Evolutionary conservation across 1,284 basidiomycete species (phyloP).

Genomic region (Trichosporon inkin): DNA sequence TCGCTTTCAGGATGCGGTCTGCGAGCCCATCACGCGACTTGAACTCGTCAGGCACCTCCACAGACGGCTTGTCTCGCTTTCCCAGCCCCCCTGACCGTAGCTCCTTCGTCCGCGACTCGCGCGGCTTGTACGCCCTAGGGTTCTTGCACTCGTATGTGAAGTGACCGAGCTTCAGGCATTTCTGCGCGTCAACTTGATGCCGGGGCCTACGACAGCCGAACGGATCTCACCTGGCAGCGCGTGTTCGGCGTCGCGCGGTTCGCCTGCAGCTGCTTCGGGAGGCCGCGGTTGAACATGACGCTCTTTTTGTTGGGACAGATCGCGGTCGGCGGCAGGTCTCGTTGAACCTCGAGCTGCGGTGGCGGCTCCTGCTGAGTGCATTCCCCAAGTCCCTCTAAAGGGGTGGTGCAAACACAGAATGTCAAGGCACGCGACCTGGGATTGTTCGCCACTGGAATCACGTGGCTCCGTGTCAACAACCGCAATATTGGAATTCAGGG

Average conservation of each 20-base stretch:
- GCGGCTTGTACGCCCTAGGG: constrained; percentile 41
- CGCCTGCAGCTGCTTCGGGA: constrained; percentile 39
- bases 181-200: constrained; percentile 26
- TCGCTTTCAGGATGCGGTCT: constrained; percentile 47
- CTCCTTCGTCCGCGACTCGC: constrained; percentile 44
- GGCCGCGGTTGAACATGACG: constrained; percentile 30
- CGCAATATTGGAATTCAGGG: constrained; percentile 3
- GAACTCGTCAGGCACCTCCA: constrained; percentile 51
- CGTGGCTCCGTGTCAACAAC: constrained; percentile 3
- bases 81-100: constrained; percentile 19
- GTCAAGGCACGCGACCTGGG: neutral
- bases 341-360: neutral
- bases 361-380: neutral
- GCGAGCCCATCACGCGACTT: constrained; percentile 38
- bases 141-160: constrained; percentile 50
- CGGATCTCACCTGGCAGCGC: constrained; percentile 43
- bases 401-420: neutral
- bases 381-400: neutral
- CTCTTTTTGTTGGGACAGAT: neutral
- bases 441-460: neutral
- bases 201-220: neutral
- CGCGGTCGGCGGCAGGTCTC: neutral
- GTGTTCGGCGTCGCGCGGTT: constrained; percentile 41
- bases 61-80: constrained; percentile 36
- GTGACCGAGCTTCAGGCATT: constrained; percentile 48